phyloP scores from a whole-genome alignment of 805 yeast genomes.

The Sugiyamaella floridensis region DNA sequence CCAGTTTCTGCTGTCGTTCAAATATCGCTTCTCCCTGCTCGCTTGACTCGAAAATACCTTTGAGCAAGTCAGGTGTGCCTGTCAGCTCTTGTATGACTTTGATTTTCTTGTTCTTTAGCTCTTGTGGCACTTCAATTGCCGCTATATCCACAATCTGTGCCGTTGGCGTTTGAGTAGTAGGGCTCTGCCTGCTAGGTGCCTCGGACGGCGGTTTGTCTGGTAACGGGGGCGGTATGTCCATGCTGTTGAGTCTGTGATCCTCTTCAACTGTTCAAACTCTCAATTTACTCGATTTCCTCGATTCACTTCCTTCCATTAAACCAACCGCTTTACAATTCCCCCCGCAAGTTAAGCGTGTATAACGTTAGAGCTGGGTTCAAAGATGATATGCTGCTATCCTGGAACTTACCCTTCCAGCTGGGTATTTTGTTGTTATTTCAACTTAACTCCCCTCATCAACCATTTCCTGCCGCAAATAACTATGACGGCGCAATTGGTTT shows the following conservation, averaged over 20 bases:
- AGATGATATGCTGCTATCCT: neutral
- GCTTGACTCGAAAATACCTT: slow-evolving; percentile 27
- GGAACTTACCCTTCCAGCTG: neutral
- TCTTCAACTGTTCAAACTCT: neutral
- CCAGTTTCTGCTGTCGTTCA: slow-evolving; percentile 22
- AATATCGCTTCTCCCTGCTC: slow-evolving; percentile 22
- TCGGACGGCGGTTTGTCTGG: slow-evolving; percentile 1
- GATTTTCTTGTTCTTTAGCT: slow-evolving; percentile 16
- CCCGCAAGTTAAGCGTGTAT: neutral
- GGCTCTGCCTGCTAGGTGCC: slow-evolving; percentile 3
- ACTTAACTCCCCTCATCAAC: neutral
- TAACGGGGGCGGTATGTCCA: slow-evolving; percentile 3
- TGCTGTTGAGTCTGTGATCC: neutral
- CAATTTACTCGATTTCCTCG: neutral
- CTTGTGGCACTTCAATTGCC: neutral
- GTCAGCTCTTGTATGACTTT: slow-evolving; percentile 22
- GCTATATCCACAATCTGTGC: neutral
- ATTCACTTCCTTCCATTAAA: neutral
- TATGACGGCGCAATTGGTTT: neutral
- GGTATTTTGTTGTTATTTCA: neutral
- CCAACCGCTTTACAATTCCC: neutral
- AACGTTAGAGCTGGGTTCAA: too few species aligned
- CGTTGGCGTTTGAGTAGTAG: neutral
- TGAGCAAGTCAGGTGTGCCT: slow-evolving; percentile 19
- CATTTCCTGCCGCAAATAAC: neutral